Base-by-base conservation (phyloP, 2,329 filamentous ascomycete species). In the Xylariales sp. region DNA sequence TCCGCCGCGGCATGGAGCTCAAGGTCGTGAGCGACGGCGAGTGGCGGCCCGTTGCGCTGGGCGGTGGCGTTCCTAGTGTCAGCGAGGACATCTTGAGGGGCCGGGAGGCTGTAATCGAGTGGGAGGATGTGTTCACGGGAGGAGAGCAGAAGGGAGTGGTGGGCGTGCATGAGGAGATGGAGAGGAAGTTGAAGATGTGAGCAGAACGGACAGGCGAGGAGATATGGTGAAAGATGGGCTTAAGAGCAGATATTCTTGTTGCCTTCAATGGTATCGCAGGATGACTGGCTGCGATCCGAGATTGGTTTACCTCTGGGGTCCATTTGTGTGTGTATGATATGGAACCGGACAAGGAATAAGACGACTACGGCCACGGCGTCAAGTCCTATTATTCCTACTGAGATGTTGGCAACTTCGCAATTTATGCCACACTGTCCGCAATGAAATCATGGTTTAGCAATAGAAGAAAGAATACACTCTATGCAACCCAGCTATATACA, bases 41-140 rank as follows among this genome's bases (percentile, higher is more conserved):
- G 64, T 95, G 89, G 84, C 76, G 81, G 56, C 88, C 88, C 36
- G 69, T 79, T 54, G 81, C 78, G 33, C 70, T 95, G 42, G 76
- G 80, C 32, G 80, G 82, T 27, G 66, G 70, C 39, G 69, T 71
- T 35, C 74, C 78, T 9, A 80, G 81, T 58, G 74, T 97, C 38
- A 90, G 96, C 68, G 87, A 88, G 71, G 91, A 97, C 62, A 88
- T 98, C 49, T 69, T 98, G 57, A 76, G 75, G 46, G 90, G 89
- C 4, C 72, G 82, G 57, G 93, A 97, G 62, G 69, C 76, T 20
- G 84, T 78, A 56, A 73, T 95, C 53, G 80, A 75, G 7, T 98
- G 93, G 93, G 93, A 98, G 74, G 93, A 97, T 70, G 81, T 98
- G 15, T 97, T 84, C 61, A 80, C 76, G 15, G 88, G 88, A 46